These are phyloP conservation scores for Arxiozyma heterogenica DNA, from an alignment of 1,139 yeast species.

Conservation along the genomic window DNA sequence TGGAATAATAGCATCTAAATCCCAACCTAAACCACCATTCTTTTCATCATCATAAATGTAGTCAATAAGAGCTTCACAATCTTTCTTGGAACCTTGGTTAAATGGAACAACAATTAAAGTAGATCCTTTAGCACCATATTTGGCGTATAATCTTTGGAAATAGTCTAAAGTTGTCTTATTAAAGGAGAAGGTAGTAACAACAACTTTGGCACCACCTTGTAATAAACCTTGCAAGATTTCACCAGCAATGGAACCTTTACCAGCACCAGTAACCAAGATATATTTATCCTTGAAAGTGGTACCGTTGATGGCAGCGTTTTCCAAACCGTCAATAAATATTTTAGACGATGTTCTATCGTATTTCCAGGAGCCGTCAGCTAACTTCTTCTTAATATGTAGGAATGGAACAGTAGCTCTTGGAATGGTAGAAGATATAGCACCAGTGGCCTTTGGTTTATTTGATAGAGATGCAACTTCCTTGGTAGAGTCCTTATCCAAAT, in stretches of 20 bases:
- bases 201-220: constrained; percentile 95
- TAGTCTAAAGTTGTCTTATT: constrained; percentile 90
- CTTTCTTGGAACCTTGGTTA: constrained; percentile 95
- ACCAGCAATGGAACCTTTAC: constrained; percentile 98
- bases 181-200: constrained; percentile 93
- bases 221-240: constrained; percentile 90
- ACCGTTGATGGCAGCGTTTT: constrained; percentile 88
- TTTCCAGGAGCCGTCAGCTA: constrained; percentile 66
- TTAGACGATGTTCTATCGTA: constrained; percentile 76
- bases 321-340: constrained; percentile 78
- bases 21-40: constrained; percentile 96
- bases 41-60: constrained; percentile 75
- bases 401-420: constrained; percentile 89
- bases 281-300: constrained; percentile 80
- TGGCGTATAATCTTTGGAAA: constrained; percentile 87
- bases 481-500: constrained; percentile 50
- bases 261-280: constrained; percentile 94
- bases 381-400: constrained; percentile 79
- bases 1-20: constrained; percentile 89
- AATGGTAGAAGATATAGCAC: constrained; percentile 63
- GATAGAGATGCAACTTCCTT: constrained; percentile 82
- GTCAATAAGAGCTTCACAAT: constrained; percentile 74
- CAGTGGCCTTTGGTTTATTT: constrained; percentile 56
- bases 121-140: constrained; percentile 87
- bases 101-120: constrained; percentile 93